Percentiles rank a stretch among this genome's conserved stretches.
Conservation (phyloP, 352 stramenopile species). For the Phytophthora meadii region DNA sequence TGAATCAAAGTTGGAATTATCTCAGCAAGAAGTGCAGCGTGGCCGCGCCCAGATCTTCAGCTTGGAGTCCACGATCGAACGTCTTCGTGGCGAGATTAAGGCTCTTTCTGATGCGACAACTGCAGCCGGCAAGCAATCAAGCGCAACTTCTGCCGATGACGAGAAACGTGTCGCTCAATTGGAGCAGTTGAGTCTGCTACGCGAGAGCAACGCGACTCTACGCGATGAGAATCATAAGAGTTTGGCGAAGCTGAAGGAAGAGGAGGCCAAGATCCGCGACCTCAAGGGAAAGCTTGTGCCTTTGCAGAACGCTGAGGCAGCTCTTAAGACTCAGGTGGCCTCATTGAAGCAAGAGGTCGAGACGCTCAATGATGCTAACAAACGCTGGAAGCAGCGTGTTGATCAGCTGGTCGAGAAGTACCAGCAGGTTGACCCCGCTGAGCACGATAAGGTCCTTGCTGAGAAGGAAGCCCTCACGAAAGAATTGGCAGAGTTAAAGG, state of each 20-base stretch:
- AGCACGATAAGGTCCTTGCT: constrained; percentile 72
- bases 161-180: constrained; percentile 70
- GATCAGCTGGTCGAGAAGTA: constrained; percentile 87
- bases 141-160: constrained; percentile 25
- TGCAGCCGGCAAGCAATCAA: constrained; percentile 18
- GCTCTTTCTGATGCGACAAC: constrained; percentile 28
- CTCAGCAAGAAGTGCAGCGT: constrained; percentile 72
- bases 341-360: constrained; percentile 70
- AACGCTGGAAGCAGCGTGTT: constrained; percentile 82
- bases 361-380: constrained; percentile 68
- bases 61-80: constrained; percentile 65
- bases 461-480: constrained; percentile 64
- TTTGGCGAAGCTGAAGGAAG: constrained; percentile 54
- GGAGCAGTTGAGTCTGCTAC: constrained; percentile 76
- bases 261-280: constrained; percentile 54
- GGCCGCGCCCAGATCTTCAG: constrained; percentile 57
- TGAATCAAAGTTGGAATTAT: constrained; percentile 73
- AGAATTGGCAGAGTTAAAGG: constrained; percentile 54
- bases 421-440: constrained; percentile 76
- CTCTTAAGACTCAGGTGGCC: constrained; percentile 60
- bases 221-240: constrained; percentile 76
- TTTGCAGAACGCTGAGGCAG: constrained; percentile 49
- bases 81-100: constrained; percentile 72
- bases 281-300: constrained; percentile 65
- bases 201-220: constrained; percentile 82